Evolutionary conservation across 305 asterid genomes (phyloP).

Genomic region (Solanum hybrid): DNA sequence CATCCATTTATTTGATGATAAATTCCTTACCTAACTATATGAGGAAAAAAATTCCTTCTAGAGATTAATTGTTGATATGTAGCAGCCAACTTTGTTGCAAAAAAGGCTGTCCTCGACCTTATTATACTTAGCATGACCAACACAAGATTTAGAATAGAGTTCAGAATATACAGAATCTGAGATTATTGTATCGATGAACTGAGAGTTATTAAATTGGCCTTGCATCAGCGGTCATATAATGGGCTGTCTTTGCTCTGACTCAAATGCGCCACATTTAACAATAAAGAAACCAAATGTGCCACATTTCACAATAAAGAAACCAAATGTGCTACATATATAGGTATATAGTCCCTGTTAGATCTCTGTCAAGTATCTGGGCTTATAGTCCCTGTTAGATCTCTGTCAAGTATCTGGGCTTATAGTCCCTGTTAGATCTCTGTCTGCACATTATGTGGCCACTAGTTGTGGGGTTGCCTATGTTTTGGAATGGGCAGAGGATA

Average conservation of each 20-base stretch:
- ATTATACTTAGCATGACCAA: background rate
- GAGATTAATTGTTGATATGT: background rate
- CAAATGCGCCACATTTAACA: background rate
- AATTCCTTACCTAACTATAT: background rate
- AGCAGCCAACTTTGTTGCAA: background rate
- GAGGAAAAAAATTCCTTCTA: background rate
- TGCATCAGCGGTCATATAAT: background rate
- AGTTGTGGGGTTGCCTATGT: background rate
- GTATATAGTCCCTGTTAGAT: background rate
- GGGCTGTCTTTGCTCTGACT: background rate
- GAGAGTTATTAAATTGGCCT: background rate
- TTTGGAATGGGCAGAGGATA: background rate
- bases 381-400: background rate
- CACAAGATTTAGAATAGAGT: background rate
- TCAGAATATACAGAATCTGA: background rate
- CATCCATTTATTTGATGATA: background rate
- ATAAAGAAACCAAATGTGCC: background rate
- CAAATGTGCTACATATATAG: background rate
- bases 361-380: background rate
- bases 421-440: background rate
- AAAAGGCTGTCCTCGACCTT: background rate
- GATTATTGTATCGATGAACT: background rate
- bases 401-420: background rate
- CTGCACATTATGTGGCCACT: background rate
- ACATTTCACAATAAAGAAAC: background rate